phyloP scores from a whole-genome alignment of 805 yeast species.

The Komagataella ulmi region DNA sequence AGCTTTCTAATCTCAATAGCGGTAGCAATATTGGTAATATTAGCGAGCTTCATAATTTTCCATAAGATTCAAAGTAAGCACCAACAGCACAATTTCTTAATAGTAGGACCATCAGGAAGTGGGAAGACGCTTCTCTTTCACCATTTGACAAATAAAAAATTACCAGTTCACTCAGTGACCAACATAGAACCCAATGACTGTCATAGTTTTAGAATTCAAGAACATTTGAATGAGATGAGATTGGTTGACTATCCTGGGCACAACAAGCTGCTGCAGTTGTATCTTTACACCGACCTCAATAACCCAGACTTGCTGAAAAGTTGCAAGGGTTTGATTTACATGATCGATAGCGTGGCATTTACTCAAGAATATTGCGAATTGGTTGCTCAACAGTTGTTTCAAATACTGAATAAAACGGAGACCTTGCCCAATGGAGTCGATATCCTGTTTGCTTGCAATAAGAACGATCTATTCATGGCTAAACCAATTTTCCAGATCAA shows the following conservation, averaged over 20 bases:
- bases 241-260: slow-evolving; percentile 87
- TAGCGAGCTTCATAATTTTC: neutral
- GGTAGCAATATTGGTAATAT: neutral
- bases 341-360: slow-evolving; percentile 62
- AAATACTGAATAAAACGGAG: slow-evolving; percentile 52
- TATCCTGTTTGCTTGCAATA: slow-evolving; percentile 69
- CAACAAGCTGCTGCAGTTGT: slow-evolving; percentile 49
- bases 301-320: slow-evolving; percentile 21
- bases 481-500: slow-evolving; percentile 54
- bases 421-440: slow-evolving; percentile 54
- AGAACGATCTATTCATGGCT: slow-evolving; percentile 74
- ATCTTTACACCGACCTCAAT: slow-evolving; percentile 32
- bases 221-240: slow-evolving; percentile 22
- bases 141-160: slow-evolving; percentile 7
- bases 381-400: slow-evolving; percentile 46
- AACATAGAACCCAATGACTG: slow-evolving; percentile 35
- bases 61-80: neutral
- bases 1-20: neutral
- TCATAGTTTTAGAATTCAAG: slow-evolving; percentile 24
- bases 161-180: slow-evolving; percentile 25
- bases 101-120: slow-evolving; percentile 5
- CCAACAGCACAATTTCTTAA: slow-evolving; percentile 3
- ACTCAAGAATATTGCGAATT: slow-evolving; percentile 32
- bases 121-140: slow-evolving; percentile 7
- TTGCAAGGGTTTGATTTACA: slow-evolving; percentile 56